phyloP scores from a whole-genome alignment of 257 asterid species.

The Gardenia jasminoides region DNA sequence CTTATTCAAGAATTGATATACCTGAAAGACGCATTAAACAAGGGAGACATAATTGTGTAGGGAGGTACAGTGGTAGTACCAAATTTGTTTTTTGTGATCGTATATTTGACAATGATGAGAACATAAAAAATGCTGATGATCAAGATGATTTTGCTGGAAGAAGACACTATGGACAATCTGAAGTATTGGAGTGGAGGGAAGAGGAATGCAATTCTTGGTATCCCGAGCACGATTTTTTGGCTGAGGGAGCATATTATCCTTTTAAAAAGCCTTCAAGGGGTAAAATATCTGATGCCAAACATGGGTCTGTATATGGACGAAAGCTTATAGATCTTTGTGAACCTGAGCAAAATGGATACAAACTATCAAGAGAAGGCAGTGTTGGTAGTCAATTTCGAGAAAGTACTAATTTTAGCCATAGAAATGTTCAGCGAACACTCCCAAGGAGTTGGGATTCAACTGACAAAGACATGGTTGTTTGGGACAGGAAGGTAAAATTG shows the following conservation, averaged over 20 bases:
- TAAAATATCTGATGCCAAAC: slow-evolving; percentile 29
- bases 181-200: slow-evolving; percentile 33
- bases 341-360: slow-evolving; percentile 19
- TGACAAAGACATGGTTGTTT: slow-evolving; percentile 39
- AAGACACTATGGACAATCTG: slow-evolving; percentile 31
- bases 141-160: slow-evolving; percentile 33
- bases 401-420: slow-evolving; percentile 26
- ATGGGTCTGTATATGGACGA: slow-evolving; percentile 23
- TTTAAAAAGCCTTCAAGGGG: slow-evolving; percentile 27
- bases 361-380: slow-evolving; percentile 27
- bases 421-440: slow-evolving; percentile 24
- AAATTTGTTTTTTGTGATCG: slow-evolving; percentile 19
- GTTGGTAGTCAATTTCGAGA: slow-evolving; percentile 29
- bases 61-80: slow-evolving; percentile 26
- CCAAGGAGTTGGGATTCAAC: slow-evolving; percentile 40
- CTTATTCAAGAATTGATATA: slow-evolving; percentile 18
- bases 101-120: slow-evolving; percentile 18
- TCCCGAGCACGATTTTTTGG: slow-evolving; percentile 24
- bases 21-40: slow-evolving; percentile 24
- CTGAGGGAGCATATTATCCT: slow-evolving; percentile 31
- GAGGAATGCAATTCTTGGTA: slow-evolving; percentile 26
- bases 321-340: slow-evolving; percentile 35
- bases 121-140: slow-evolving; percentile 19
- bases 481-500: slow-evolving; percentile 56
- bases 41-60: slow-evolving; percentile 29